Evolutionary conservation across 2,329 filamentous ascomycete genomes (phyloP).

Genomic region (Byssochlamys sp.): DNA sequence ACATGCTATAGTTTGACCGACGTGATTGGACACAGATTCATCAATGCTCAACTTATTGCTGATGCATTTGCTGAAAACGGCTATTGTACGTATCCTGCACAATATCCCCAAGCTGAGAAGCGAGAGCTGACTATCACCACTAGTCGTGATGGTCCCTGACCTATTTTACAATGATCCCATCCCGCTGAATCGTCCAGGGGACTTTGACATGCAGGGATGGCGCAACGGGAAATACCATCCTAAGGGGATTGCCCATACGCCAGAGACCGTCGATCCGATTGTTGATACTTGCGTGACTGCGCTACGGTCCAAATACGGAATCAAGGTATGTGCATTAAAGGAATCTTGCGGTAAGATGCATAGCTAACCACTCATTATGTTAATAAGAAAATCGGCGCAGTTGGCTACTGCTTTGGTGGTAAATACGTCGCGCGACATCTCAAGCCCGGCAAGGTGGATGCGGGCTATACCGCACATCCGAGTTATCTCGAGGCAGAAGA

Average conservation of each 20-base stretch:
- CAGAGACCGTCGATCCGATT: slow-evolving; percentile 39
- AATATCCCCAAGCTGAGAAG: neutral
- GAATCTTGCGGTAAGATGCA: neutral
- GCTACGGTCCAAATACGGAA: slow-evolving; percentile 13
- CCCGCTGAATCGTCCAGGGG: slow-evolving; percentile 39
- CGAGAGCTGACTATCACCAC: neutral
- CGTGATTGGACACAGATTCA: slow-evolving; percentile 44
- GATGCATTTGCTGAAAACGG: slow-evolving; percentile 62
- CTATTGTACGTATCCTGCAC: slow-evolving; percentile 32
- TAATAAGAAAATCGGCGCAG: slow-evolving; percentile 12
- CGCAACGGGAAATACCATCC: slow-evolving; percentile 3
- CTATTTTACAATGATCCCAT: slow-evolving; percentile 49
- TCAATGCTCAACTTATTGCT: slow-evolving; percentile 51
- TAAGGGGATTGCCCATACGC: slow-evolving; percentile 22
- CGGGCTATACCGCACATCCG: slow-evolving; percentile 62
- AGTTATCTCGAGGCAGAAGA: slow-evolving; percentile 59
- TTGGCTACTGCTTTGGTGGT: slow-evolving; percentile 20
- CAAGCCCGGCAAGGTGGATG: slow-evolving; percentile 49
- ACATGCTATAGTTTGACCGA: slow-evolving; percentile 32
- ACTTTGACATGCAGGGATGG: slow-evolving; percentile 41
- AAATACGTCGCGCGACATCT: slow-evolving; percentile 62
- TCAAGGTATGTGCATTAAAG: slow-evolving; percentile 12
- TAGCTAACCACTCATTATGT: neutral
- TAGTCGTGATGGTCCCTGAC: slow-evolving; percentile 52
- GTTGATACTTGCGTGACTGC: slow-evolving; percentile 33